phyloP scores from a whole-genome alignment of 768 basidiomycete genomes.

The Rhodotorula kratochvilovae region DNA sequence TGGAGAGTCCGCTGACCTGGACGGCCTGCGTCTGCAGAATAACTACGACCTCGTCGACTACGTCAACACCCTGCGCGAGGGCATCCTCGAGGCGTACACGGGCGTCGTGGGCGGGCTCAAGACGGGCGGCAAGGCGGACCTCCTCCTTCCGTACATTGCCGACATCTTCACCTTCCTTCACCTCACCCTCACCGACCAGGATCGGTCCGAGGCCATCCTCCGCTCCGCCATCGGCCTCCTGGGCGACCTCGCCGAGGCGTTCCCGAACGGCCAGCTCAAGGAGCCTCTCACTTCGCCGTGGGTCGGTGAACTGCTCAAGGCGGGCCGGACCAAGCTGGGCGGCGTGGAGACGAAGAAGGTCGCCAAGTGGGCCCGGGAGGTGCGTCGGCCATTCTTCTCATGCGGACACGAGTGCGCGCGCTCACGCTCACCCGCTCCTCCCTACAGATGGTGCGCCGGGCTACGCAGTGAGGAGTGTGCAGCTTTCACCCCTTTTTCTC shows the following conservation, averaged over 20 bases:
- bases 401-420: too few species aligned
- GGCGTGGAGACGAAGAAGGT: slow-evolving; percentile 77
- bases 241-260: slow-evolving; percentile 87
- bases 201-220: slow-evolving; percentile 71
- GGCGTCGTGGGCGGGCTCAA: slow-evolving; percentile 89
- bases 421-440: not conserved
- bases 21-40: slow-evolving; percentile 51
- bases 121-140: slow-evolving; percentile 68
- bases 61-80: slow-evolving; percentile 80
- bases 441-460: slow-evolving; percentile 36
- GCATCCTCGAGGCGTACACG: slow-evolving; percentile 93
- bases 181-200: slow-evolving; percentile 72
- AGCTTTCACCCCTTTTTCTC: not conserved
- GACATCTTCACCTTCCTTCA: slow-evolving; percentile 71
- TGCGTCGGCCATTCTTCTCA: slow-evolving; percentile 44
- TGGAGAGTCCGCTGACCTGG: too few species aligned
- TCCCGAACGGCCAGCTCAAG: slow-evolving; percentile 75
- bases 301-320: slow-evolving; percentile 68
- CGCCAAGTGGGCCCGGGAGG: slow-evolving; percentile 89
- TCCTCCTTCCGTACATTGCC: slow-evolving; percentile 66
- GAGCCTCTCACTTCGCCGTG: slow-evolving; percentile 71
- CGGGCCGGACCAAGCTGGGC: slow-evolving; percentile 61
- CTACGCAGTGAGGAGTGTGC: slow-evolving; percentile 19
- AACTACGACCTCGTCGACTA: slow-evolving; percentile 91
- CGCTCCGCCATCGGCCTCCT: slow-evolving; percentile 76